Evolutionary conservation across 1,284 basidiomycete genomes (phyloP), one percentile per base, ranked within the genome.

Genomic region (Sphaerobolus stellatus): DNA sequence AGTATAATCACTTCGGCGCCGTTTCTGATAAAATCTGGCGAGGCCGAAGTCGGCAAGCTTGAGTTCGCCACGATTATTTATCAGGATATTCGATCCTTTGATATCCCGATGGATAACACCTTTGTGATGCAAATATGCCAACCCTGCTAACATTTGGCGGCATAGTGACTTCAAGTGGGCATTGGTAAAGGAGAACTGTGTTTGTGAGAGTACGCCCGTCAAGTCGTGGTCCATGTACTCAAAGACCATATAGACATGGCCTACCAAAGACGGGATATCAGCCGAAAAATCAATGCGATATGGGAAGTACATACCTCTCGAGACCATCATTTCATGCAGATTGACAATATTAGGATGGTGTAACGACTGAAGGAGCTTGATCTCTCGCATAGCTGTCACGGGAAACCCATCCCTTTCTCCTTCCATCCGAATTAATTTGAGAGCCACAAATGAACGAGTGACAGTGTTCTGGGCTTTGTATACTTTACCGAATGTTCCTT

Each of bases 151-250:
- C 86, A 99, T 95, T 71, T 99, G 97, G 58, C 86, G 80, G 65
- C 91, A 95, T 45, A 99, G 81, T 0, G 94, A 97, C 75, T 99
- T 99, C 54, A 98, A 78, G 69, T 99, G 91, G 14, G 90, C 92
- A 16, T 85, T 80, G 1, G 83, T 81, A 67, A 99, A 98, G 41
- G 68, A 76, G 63, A 91, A 95, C 68, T 92, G 84, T 0, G 86
- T 92, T 71, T 98, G 95, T 1, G 93, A 91, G 13, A 99, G 79
- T 51, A 99, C 81, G 2, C 98, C 98, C 3, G 94, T 98, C 50
- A 99, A 79, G 68, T 99, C 97, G 70, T 99, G 96, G 66, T 99
- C 94, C 92, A 98, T 94, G 71, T 99, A 99, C 71, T 99, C 95
- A 66, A 99, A 94, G 27, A 99, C 96, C 95, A 99, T 99, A 73